Evolutionary conservation across 345 rosid species (phyloP).

Genomic region (Clarkia xantiana): DNA sequence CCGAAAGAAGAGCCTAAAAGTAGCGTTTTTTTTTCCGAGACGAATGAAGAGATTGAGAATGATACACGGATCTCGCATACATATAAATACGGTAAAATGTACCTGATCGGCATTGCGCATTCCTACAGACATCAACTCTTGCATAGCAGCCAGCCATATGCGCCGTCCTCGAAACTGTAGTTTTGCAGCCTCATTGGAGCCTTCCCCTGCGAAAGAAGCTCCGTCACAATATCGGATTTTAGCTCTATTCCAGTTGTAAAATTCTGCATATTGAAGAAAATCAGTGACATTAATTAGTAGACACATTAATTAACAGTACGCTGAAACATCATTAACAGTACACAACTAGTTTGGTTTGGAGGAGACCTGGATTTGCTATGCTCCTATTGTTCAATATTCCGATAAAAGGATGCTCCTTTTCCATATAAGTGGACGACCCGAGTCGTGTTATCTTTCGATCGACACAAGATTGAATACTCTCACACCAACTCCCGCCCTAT

Average conservation of each 20-base stretch:
- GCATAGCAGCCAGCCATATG: constrained; percentile 82
- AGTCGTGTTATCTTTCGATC: constrained; percentile 62
- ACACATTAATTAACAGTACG: no score
- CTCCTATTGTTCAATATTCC: constrained; percentile 75
- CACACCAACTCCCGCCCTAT: constrained; percentile 99
- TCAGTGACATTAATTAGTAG: no score
- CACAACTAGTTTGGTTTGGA: background rate
- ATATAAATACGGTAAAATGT: background rate
- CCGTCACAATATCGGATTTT: constrained; percentile 93
- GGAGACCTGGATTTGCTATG: constrained; percentile 65
- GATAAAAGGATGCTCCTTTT: constrained; percentile 52
- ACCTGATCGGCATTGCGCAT: constrained; percentile 87
- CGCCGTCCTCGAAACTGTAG: constrained; percentile 92
- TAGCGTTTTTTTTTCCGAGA: background rate
- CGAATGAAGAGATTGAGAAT: background rate
- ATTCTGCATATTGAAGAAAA: constrained; percentile 6
- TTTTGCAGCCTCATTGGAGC: constrained; percentile 45
- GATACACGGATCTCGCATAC: no score
- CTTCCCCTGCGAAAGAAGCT: constrained; percentile 77
- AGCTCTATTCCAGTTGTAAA: constrained; percentile 80
- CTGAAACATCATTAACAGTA: background rate
- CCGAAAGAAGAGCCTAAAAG: constrained; percentile 83
- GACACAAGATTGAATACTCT: constrained; percentile 48
- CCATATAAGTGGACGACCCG: constrained; percentile 82
- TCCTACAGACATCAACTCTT: constrained; percentile 62